Evolutionary conservation across 2,329 filamentous ascomycete species (phyloP), one percentile per base, ranked within the genome.

Genomic region (Alternaria panax): DNA sequence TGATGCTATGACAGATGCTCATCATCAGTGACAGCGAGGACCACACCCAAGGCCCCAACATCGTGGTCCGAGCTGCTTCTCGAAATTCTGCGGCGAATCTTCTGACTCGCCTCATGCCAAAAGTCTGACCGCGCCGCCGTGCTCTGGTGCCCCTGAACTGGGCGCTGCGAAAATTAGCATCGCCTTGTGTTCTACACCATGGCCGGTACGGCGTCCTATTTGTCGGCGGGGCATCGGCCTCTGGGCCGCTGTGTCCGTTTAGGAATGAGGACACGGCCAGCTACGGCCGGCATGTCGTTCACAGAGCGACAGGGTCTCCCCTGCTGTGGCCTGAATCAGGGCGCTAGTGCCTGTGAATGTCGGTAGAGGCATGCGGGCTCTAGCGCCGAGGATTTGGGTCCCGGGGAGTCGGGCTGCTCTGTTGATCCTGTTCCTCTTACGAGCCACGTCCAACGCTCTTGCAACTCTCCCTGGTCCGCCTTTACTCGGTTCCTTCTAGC

Each of bases 361-460:
- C 47, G 46, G 52, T 45, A 43, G 54, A 59, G 30, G 53, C 46
- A 56, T 51, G 57, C 52, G 52, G 52, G 46, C 53, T 28, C 52
- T 59, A 59, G 57, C 57, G 52, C 57, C 52, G 57, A 56, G 30
- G 14, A 9, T 22, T 57, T 57, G 57, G 57, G 57, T 56, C 46
- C 57, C 57, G 57, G 56, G 56, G 56, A 55, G 51, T 59, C 60
- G 69, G 70, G 70, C 63, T 68, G 71, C 70, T 68, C 62, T 59
- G 69, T 59, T 74, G 73, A 76, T 77, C 74, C 59, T 64, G 70
- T 72, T 72, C 62, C 58, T 57, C 54, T 57, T 60, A 72, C 66
- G 63, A 74, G 66, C 62, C 63, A 71, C 71, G 73, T 72, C 72
- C 70, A 75, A 75, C 73, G 72, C 71, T 74, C 71, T 64, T 67